Conservation (phyloP, 495 filamentous ascomycete genomes). For the Penicillium psychrofluorescens region DNA sequence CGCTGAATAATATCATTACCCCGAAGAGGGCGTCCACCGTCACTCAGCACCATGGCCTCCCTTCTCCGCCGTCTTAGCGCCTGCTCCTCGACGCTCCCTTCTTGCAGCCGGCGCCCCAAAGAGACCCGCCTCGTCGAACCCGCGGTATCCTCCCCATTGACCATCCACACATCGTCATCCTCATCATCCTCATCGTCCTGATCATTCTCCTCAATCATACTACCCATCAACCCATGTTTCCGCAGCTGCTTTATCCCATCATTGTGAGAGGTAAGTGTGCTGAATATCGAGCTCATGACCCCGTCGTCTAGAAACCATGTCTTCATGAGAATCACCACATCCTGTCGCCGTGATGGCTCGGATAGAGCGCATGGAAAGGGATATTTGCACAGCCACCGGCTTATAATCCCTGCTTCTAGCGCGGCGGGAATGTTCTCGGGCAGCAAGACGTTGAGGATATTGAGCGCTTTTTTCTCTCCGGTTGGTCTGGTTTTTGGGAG, state of each 20-base stretch:
- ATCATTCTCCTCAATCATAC: slow-evolving; percentile 36
- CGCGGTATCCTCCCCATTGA: slow-evolving; percentile 40
- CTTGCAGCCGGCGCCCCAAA: slow-evolving; percentile 26
- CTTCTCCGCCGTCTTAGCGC: slow-evolving; percentile 40
- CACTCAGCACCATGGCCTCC: slow-evolving; percentile 50
- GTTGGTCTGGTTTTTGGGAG: slow-evolving; percentile 37
- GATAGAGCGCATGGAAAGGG: slow-evolving; percentile 38
- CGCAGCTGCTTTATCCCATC: slow-evolving; percentile 36
- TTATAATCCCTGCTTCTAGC: slow-evolving; percentile 37
- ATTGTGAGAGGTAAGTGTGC: slow-evolving; percentile 20
- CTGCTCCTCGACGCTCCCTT: slow-evolving; percentile 44
- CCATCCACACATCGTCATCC: slow-evolving; percentile 44
- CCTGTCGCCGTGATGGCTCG: slow-evolving; percentile 29
- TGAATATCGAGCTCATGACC: slow-evolving; percentile 38
- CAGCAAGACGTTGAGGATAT: slow-evolving; percentile 30
- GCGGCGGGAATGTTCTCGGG: slow-evolving; percentile 31
- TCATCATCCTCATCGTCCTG: slow-evolving; percentile 42
- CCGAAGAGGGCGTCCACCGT: slow-evolving; percentile 40
- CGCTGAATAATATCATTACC: slow-evolving; percentile 45
- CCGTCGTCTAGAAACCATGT: slow-evolving; percentile 39
- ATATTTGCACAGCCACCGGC: slow-evolving; percentile 42
- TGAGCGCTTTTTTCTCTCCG: slow-evolving; percentile 35
- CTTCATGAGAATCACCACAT: slow-evolving; percentile 39
- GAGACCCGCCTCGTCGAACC: slow-evolving; percentile 17
- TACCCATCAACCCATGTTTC: slow-evolving; percentile 36